Percentiles rank a stretch among this genome's conserved stretches.
Evolutionary conservation across 2,329 filamentous ascomycete species (phyloP).

Genomic region (Aureobasidium sp.): DNA sequence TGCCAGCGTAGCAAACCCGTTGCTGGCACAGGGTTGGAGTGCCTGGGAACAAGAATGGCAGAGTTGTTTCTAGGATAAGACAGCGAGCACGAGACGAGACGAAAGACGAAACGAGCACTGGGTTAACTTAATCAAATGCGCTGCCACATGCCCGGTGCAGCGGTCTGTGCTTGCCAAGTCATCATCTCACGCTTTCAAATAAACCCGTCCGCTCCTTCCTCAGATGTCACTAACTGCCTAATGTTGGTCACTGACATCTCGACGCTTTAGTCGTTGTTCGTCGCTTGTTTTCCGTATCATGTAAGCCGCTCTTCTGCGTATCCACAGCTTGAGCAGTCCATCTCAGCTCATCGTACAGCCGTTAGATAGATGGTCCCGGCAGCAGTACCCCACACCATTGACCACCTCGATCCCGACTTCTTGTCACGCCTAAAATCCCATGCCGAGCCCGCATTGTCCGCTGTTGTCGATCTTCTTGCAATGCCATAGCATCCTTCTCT

Average conservation of each 20-base stretch:
- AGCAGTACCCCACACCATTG: conserved; percentile 5
- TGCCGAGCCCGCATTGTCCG: background rate
- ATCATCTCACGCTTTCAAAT: background rate
- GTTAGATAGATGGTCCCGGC: conserved; percentile 1
- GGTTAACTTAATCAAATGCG: conserved; percentile 8
- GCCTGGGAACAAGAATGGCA: background rate
- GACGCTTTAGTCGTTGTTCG: background rate
- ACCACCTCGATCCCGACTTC: background rate
- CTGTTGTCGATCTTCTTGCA: background rate
- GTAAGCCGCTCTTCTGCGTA: background rate
- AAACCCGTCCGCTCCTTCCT: background rate
- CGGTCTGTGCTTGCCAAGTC: background rate
- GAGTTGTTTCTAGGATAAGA: background rate
- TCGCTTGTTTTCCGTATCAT: background rate
- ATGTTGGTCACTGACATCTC: background rate
- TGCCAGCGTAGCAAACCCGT: background rate
- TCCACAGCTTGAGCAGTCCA: background rate
- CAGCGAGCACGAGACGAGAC: conserved; percentile 2
- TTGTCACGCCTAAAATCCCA: background rate
- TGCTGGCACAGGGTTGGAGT: background rate
- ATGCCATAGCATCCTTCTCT: background rate
- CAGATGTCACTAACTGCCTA: background rate
- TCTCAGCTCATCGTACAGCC: background rate
- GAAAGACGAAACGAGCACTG: conserved; percentile 8
- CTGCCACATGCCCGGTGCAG: background rate